These are phyloP conservation scores for Suillus bovinus DNA, from an alignment of 768 basidiomycete species.

Conservation along the genomic window DNA sequence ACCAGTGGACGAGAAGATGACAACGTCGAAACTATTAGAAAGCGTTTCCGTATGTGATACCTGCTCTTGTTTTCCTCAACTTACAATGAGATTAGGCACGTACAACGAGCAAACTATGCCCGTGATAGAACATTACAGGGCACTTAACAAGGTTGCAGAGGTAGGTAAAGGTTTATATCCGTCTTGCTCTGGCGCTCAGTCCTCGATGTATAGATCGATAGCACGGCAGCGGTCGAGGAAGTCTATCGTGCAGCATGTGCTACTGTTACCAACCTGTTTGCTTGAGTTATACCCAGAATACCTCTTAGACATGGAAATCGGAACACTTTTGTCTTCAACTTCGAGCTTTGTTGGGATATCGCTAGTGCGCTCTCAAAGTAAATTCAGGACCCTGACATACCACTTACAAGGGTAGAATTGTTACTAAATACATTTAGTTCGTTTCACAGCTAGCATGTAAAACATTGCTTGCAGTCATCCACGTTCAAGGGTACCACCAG, in stretches of 20 bases:
- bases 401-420: background rate
- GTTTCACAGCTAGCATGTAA: background rate
- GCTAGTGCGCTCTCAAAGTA: background rate
- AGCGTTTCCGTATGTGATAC: conserved; percentile 82
- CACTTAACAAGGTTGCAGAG: conserved; percentile 71
- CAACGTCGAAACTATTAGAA: conserved; percentile 90
- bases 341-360: background rate
- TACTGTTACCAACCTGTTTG: conserved; percentile 53
- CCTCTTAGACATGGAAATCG: conserved; percentile 1
- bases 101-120: conserved; percentile 71
- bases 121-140: conserved; percentile 82
- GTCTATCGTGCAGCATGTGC: conserved; percentile 63
- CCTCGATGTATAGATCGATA: conserved; percentile 55
- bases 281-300: conserved; percentile 15
- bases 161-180: conserved; percentile 41
- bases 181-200: conserved; percentile 3
- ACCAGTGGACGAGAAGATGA: conserved; percentile 97
- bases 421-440: background rate
- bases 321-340: background rate
- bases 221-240: conserved; percentile 64
- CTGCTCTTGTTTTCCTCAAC: background rate
- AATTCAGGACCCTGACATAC: background rate
- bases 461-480: background rate
- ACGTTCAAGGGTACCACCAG: background rate
- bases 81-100: background rate